Evolutionary conservation across 2,329 filamentous ascomycete species (phyloP).

Genomic region (Didymella keratinophila): DNA sequence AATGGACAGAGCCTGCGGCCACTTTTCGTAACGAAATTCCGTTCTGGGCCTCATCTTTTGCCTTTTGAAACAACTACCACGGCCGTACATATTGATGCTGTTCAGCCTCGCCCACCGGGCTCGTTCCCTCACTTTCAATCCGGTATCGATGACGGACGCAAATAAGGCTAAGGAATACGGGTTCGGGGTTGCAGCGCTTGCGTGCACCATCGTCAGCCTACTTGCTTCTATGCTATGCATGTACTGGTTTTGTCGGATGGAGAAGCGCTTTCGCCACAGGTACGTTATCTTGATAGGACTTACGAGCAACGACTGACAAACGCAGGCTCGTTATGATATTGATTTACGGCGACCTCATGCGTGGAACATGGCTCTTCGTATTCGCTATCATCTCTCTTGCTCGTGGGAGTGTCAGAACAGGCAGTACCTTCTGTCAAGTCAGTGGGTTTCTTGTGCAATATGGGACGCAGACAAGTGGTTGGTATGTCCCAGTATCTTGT

Average conservation of each 20-base stretch:
- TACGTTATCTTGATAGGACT: conserved; percentile 49
- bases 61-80: background rate
- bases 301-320: background rate
- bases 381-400: conserved; percentile 68
- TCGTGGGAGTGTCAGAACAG: conserved; percentile 59
- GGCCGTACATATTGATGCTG: background rate
- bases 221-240: conserved; percentile 39
- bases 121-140: conserved; percentile 5
- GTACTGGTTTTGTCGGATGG: conserved; percentile 79
- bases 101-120: background rate
- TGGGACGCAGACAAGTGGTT: conserved; percentile 71
- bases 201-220: conserved; percentile 7
- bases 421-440: conserved; percentile 69
- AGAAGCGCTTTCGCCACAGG: conserved; percentile 77
- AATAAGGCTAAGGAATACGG: conserved; percentile 15
- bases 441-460: conserved; percentile 72
- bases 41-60: background rate
- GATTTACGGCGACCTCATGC: conserved; percentile 75
- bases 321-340: conserved; percentile 75
- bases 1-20: background rate
- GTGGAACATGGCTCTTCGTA: conserved; percentile 72
- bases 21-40: background rate
- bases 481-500: conserved; percentile 19
- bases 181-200: conserved; percentile 3
- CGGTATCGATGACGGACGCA: conserved; percentile 5